phyloP scores from a whole-genome alignment of 345 rosid species.

The Gossypium ekmanianum region DNA sequence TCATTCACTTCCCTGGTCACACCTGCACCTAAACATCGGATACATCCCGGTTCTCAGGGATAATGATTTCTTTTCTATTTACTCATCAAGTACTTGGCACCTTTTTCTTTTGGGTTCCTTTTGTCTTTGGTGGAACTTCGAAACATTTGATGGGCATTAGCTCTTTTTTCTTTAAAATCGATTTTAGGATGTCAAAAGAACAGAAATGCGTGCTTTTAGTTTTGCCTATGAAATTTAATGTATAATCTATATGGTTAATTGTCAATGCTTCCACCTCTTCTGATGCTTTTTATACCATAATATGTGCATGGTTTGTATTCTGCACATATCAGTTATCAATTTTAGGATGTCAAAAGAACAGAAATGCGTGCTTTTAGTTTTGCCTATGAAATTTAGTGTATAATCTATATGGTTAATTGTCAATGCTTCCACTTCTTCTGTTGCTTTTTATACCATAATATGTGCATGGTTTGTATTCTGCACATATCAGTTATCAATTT shows the following conservation, averaged over 20 bases:
- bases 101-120: neutral
- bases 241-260: constrained; percentile 1
- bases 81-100: neutral
- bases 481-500: constrained; percentile 3
- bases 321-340: neutral
- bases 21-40: neutral
- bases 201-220: neutral
- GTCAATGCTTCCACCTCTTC: constrained; percentile 7
- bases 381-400: neutral
- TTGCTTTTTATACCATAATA: neutral
- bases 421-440: constrained; percentile 10
- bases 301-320: neutral
- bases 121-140: neutral
- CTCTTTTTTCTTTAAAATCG: neutral
- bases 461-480: constrained; percentile 5
- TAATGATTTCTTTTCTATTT: neutral
- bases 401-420: neutral
- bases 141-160: neutral
- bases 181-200: neutral
- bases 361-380: neutral
- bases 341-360: neutral
- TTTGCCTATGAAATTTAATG: neutral
- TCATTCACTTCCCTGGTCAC: neutral
- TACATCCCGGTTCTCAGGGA: neutral
- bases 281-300: neutral